A percentile compares a stretch with the other conserved stretches of the same genome.
Evolutionary conservation across 2,329 filamentous ascomycete genomes (phyloP).

Genomic region (Didymellaceae sp.): DNA sequence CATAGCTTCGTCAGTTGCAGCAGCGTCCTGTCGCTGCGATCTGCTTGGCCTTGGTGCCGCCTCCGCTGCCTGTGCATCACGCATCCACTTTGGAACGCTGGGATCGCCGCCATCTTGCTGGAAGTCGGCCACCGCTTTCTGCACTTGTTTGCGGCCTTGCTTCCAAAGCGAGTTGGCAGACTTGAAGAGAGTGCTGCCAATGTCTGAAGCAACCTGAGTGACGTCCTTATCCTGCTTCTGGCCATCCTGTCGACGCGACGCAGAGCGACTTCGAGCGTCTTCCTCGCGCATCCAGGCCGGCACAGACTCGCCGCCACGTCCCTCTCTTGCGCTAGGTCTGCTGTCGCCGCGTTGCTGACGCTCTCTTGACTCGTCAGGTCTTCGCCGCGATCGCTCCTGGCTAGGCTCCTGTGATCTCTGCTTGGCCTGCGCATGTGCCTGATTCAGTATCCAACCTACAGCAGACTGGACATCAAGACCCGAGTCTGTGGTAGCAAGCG

Average conservation of each 20-base stretch:
- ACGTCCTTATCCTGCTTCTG: constrained; percentile 72
- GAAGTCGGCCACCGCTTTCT: constrained; percentile 90
- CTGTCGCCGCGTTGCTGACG: constrained; percentile 30
- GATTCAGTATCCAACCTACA: constrained; percentile 86
- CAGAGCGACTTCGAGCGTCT: constrained; percentile 57
- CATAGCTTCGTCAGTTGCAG: constrained; percentile 66
- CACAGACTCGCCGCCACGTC: constrained; percentile 44
- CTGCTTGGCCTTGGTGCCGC: constrained; percentile 32
- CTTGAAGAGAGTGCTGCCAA: constrained; percentile 86
- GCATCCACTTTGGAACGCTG: constrained; percentile 94
- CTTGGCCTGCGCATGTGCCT: constrained; percentile 84
- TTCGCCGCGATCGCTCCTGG: constrained; percentile 34
- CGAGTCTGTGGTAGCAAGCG: constrained; percentile 78
- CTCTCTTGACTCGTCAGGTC: constrained; percentile 36
- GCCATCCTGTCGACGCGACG: constrained; percentile 59
- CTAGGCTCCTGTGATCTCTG: constrained; percentile 63
- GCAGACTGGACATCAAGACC: constrained; percentile 84
- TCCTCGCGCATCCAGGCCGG: constrained; percentile 71
- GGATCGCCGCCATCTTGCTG: constrained; percentile 72
- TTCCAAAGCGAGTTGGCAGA: constrained; percentile 97
- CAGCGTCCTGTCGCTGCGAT: constrained; percentile 28
- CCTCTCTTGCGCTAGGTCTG: constrained; percentile 40
- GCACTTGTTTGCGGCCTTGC: constrained; percentile 87
- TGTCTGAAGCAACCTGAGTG: constrained; percentile 78
- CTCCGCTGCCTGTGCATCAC: constrained; percentile 63